phyloP scores from a whole-genome alignment of 257 asterid species.

The Cynanchum wilfordii region DNA sequence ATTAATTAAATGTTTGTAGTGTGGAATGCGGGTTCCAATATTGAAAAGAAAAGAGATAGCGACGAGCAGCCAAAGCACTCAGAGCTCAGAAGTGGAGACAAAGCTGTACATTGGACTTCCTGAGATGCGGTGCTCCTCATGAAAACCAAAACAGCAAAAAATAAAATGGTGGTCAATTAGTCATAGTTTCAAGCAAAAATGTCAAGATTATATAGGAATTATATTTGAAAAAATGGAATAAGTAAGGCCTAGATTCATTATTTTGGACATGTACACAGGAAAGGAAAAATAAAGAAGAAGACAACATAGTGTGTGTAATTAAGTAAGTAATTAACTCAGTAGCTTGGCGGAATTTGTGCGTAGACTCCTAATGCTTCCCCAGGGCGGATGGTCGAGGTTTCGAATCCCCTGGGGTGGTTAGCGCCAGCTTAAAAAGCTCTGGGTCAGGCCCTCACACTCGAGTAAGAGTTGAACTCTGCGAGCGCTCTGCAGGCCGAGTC shows the following conservation, averaged over 20 bases:
- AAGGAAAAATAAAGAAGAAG: not conserved
- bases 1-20: conserved; percentile 9
- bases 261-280: not conserved
- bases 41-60: conserved; percentile 10
- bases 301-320: too few species aligned
- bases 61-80: conserved; percentile 20
- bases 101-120: conserved; percentile 35
- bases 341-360: too few species aligned
- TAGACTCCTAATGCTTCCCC: too few species aligned
- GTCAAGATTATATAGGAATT: too few species aligned
- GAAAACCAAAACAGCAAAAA: not conserved
- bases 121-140: conserved; percentile 13
- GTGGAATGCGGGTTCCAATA: conserved; percentile 14
- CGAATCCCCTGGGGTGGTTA: too few species aligned
- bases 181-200: not conserved
- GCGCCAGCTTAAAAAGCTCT: too few species aligned
- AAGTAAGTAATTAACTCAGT: too few species aligned
- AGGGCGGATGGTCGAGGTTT: too few species aligned
- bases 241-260: not conserved
- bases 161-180: not conserved
- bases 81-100: conserved; percentile 30
- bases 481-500: too few species aligned
- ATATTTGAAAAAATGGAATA: not conserved
- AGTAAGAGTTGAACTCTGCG: too few species aligned
- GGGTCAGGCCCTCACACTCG: too few species aligned